Base-by-base conservation (phyloP, 2,329 filamentous ascomycete species). In the Westerdykella aurantiaca region DNA sequence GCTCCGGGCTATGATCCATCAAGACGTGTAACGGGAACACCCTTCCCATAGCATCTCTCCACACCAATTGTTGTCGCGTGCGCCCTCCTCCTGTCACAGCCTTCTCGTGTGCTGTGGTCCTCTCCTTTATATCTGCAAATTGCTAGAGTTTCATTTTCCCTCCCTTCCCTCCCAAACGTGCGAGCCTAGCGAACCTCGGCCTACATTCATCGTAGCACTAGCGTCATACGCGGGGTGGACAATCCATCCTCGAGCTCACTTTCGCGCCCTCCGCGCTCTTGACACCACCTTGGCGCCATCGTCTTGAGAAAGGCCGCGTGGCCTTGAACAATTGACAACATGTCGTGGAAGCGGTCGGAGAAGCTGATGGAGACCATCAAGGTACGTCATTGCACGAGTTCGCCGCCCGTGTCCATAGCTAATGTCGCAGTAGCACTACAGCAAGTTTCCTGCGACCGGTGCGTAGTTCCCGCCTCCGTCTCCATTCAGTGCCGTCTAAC, bases 331-430 rank as follows among this genome's bases (percentile, higher is more conserved):
- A 48, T 60, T 53, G 52, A 38, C 72, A 76, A 62, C 69, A 96
- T 96, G 90, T 86, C 86, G 76, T 97, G 91, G 91, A 95, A 85
- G 76, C 85, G 84, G 68, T 86, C 86, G 51, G 86, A 90, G 70
- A 80, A 81, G 73, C 73, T 97, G 82, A 93, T 95, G 88, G 86
- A 93, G 60, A 95, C 86, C 76, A 96, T 96, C 83, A 83, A 85
- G 71, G 62, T 64, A 53, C 31, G 58, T 44, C 42, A 38, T 41
- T 16, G 5, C 37, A 34, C 38, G 41, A n/a, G 39, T 40, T 47
- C 44, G 14, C 34, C 11, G 6, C 14, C 22, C 44, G 21, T 16
- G 23, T 31, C 38, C 45, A 40, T 17, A 50, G 54, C 61, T 65
- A 58, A 67, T 41, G 39, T 34, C 21, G 4, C 42, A 12, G 42